These are phyloP conservation scores for Naganishia randhawae DNA, from an alignment of 768 basidiomycete species.

Conservation along the genomic window DNA sequence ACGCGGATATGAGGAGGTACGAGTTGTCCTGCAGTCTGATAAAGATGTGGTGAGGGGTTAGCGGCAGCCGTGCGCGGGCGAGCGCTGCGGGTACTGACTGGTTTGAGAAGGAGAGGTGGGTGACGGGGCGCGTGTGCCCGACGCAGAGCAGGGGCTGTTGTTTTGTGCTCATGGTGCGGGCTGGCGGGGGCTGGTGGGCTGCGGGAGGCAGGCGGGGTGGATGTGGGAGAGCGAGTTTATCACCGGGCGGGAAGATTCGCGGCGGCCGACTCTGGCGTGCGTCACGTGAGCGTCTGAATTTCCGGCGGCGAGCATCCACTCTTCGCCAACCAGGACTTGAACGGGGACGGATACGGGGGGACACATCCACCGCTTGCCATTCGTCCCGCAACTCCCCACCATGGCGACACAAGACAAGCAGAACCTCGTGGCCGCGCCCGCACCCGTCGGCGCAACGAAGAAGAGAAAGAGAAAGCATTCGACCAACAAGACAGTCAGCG, in stretches of 20 bases:
- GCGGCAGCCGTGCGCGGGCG: neutral
- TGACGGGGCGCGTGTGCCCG: slow-evolving; percentile 61
- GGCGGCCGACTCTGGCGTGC: too few species aligned
- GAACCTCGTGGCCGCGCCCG: neutral
- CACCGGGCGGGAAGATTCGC: too few species aligned
- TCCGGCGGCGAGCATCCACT: neutral
- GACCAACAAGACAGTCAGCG: slow-evolving; percentile 12
- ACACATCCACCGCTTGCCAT: too few species aligned
- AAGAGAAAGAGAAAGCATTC: slow-evolving; percentile 22
- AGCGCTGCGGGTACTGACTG: slow-evolving; percentile 35
- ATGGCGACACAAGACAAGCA: slow-evolving; percentile 13
- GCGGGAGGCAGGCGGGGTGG: neutral
- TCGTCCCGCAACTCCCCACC: neutral
- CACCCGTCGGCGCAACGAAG: slow-evolving; percentile 3
- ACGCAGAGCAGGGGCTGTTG: slow-evolving; percentile 50
- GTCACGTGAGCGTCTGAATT: slow-evolving; percentile 19
- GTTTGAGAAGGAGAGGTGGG: slow-evolving; percentile 84
- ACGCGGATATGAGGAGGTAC: slow-evolving; percentile 88
- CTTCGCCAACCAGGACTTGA: too few species aligned
- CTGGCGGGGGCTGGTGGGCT: too few species aligned
- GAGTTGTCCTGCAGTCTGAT: slow-evolving; percentile 68
- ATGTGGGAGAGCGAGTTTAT: neutral
- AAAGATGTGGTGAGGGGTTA: slow-evolving; percentile 52
- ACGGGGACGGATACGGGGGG: too few species aligned
- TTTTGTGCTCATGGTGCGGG: slow-evolving; percentile 32